Evolutionary conservation across 805 yeast species (phyloP), one percentile per base, ranked within the genome.

Genomic region (Zygosaccharomyces bailii): DNA sequence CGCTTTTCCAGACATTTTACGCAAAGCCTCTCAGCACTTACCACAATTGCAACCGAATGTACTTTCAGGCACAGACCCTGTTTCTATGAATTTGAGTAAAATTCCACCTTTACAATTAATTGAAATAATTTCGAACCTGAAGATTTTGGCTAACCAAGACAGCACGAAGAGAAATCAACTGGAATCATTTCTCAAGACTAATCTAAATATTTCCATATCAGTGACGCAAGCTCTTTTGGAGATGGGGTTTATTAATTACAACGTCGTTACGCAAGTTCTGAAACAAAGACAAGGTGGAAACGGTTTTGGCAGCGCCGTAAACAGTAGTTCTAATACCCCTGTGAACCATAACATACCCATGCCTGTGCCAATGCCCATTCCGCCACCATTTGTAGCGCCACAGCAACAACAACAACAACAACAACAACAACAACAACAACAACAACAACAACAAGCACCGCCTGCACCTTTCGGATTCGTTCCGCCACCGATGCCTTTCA

Each of bases 221-320:
- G 81, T 86, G 1, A 79, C 90, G 0, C 93, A 85, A 59, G 85
- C 89, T 2, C 68, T 85, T 49, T 65, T 85, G 14, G 70, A 84
- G 38, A 84, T 85, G 90, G 95, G 93, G 0, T 72, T 85, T 34
- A 78, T 85, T 17, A 86, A 84, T 59, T 71, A 74, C 30, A 80
- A 78, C 35, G 84, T 82, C n/a, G 78, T 84, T n/a, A 72, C 73
- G 27, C 77, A 79, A 48, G 78, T 86, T 4, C 52, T 56, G 57
- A 61, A 54, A 42, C 44, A 43, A 45, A 50, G 51, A 45, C 45
- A 30, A 39, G 41, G 49, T 48, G 36, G 49, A 32, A 48, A 42
- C 37, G 44, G 45, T 17, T 34, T 42, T 44, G 34, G 19, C 25
- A 46, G 49, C 25, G 37, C 41, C 3, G 42, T 41, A 11, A 51